A percentile compares a stretch with the other conserved stretches of the same genome.
These are phyloP conservation scores for Trichoderma koningiopsis DNA, from an alignment of 2,329 filamentous ascomycete species.

Conservation along the genomic window DNA sequence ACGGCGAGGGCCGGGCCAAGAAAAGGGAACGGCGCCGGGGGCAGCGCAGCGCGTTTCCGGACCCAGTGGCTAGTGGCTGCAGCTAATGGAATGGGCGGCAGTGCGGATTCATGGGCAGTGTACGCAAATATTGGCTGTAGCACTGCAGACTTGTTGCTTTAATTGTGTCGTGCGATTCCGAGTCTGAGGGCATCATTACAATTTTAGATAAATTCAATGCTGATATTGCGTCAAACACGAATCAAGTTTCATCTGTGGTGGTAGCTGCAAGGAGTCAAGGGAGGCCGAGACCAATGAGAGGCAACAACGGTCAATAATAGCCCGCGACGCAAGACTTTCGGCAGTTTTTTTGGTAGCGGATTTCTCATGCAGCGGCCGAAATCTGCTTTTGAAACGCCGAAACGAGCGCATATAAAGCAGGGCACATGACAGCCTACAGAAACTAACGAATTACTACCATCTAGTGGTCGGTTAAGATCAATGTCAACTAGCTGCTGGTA, in stretches of 20 bases:
- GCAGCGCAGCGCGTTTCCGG: neutral
- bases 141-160: neutral
- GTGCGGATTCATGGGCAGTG: neutral
- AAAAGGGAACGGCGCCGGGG: neutral
- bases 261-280: neutral
- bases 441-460: neutral
- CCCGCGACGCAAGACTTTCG: neutral
- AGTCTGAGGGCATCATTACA: too few species aligned
- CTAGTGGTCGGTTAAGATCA: too few species aligned
- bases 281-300: neutral
- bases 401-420: neutral
- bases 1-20: slow-evolving; percentile 18
- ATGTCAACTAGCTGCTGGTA: neutral
- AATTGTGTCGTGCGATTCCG: neutral
- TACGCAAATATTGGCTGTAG: neutral
- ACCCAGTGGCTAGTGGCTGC: neutral
- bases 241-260: neutral
- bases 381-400: neutral
- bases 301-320: neutral
- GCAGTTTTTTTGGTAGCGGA: neutral
- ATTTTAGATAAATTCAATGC: too few species aligned
- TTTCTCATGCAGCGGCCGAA: neutral
- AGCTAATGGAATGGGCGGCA: neutral
- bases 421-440: neutral
- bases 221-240: too few species aligned